These are phyloP conservation scores for Pleurotus ostreatus DNA, from an alignment of 768 basidiomycete species.

Conservation along the genomic window DNA sequence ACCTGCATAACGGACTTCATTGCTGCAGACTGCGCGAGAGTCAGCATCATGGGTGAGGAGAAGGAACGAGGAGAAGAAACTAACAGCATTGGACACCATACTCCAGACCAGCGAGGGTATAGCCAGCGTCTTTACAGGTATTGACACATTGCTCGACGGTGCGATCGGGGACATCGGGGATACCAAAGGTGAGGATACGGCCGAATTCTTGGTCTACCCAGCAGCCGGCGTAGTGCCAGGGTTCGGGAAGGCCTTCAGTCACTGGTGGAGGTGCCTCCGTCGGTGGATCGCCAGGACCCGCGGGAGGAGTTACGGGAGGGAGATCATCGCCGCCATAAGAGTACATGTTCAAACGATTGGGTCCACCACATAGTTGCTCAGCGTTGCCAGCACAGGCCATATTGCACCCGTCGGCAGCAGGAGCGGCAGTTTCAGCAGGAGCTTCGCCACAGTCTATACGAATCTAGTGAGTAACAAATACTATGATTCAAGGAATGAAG, in stretches of 20 bases:
- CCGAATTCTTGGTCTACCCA: constrained; percentile 6
- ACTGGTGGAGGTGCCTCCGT: constrained; percentile 2
- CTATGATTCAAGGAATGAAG: neutral
- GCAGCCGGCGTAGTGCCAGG: neutral
- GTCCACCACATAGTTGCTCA: constrained; percentile 15
- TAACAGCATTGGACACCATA: constrained; percentile 10
- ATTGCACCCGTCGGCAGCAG: constrained; percentile 9
- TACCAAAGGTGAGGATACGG: neutral
- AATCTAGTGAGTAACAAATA: neutral
- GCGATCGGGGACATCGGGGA: neutral
- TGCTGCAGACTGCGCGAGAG: neutral
- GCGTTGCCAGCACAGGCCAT: constrained; percentile 15
- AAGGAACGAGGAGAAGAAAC: neutral
- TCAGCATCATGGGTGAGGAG: neutral
- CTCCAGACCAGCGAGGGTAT: constrained; percentile 6
- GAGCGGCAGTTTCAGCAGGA: constrained; percentile 4
- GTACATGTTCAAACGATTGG: constrained; percentile 10
- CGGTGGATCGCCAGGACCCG: neutral
- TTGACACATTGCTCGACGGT: constrained; percentile 9
- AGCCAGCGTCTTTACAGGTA: neutral
- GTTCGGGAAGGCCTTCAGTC: constrained; percentile 2
- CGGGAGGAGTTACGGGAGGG: constrained; percentile 2
- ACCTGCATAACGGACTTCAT: neutral
- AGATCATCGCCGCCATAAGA: constrained; percentile 3
- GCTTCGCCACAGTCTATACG: constrained; percentile 10